A percentile compares a stretch with the other conserved stretches of the same genome.
These are phyloP conservation scores for Auricularia auricula-judae DNA, from an alignment of 768 basidiomycete genomes.

Conservation along the genomic window DNA sequence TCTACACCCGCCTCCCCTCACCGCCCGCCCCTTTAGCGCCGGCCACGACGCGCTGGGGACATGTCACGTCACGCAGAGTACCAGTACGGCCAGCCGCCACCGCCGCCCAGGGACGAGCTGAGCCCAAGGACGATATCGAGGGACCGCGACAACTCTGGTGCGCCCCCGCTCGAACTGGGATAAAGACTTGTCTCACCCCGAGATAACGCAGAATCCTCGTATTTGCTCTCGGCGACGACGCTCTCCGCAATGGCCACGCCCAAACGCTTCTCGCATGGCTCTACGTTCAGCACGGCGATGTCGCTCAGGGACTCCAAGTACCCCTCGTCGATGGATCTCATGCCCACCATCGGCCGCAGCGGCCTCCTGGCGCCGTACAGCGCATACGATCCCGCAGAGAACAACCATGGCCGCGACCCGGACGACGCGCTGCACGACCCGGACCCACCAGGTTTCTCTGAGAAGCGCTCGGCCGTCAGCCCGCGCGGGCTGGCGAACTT, in stretches of 20 bases:
- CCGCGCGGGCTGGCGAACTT: conserved; percentile 74
- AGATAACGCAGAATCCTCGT: not conserved
- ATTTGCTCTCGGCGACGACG: not conserved
- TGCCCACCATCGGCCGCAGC: not conserved
- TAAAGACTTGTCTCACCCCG: too few relatives aligned
- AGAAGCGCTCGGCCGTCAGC: conserved; percentile 48
- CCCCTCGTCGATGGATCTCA: not conserved
- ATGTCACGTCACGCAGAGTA: too few relatives aligned
- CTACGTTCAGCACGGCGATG: not conserved
- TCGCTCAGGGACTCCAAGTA: not conserved
- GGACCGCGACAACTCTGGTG: too few relatives aligned
- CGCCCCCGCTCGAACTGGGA: too few relatives aligned
- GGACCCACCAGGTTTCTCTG: conserved; percentile 60
- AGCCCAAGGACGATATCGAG: too few relatives aligned
- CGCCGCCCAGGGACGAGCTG: too few relatives aligned
- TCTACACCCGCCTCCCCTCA: too few relatives aligned
- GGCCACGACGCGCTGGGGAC: too few relatives aligned
- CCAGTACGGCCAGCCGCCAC: too few relatives aligned
- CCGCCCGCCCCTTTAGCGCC: too few relatives aligned
- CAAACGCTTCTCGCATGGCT: not conserved
- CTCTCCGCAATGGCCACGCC: not conserved
- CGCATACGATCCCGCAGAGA: not conserved
- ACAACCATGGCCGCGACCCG: conserved; percentile 32
- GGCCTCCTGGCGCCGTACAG: not conserved
- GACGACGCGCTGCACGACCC: conserved; percentile 89